Evolutionary conservation across 345 rosid genomes (phyloP), one percentile per base, ranked within the genome.

Genomic region (Boechera divaricarpa): DNA sequence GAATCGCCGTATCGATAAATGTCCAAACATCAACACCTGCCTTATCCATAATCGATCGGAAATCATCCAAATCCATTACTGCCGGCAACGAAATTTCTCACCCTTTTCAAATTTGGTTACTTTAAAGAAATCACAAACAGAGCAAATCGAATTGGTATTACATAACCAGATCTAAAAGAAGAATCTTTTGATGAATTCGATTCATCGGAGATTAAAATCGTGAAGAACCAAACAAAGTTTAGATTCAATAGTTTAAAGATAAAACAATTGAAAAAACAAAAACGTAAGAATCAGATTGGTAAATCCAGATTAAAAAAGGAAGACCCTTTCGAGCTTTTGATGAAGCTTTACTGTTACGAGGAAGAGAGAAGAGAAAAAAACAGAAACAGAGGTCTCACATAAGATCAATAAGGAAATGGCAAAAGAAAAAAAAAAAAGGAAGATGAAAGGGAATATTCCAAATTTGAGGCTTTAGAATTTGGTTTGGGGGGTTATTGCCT

Each of bases 21-120:
- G 90, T 83, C 97, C 97, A 95, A 28, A 95, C 97, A 72, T 95
- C 99, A 18, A 92, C 97, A 10, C 92, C 97, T 4, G 92, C 85
- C 58, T 85, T 86, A 10, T 90, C 93, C 53, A 92, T 79, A 65
- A 92, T 77, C 33, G 90, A 83, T 70, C 99, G 84, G 42, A 95
- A 89, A 83, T 90, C 96, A 35, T 87, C 98, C 72, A 89, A 81
- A 89, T 95, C 98, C 98, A 95, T 94, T 9, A 45, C 42, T 11
- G 42, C 42, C 42, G 42, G 42, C 42, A 10, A 39, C 42, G 42
- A 39, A 39, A 28, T 2, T 28, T 28, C 29, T 10, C 36, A 7
- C 57, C 31, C 33, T 9, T 7, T 16, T 42, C 55, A 16, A 51
- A 75, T 28, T 70, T 44, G 26, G 32, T 36, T 39, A 44, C 64